Evolutionary conservation across 148 eudicot species (phyloP), one percentile per base, ranked within the genome.

Genomic region (Selenicereus undatus): DNA sequence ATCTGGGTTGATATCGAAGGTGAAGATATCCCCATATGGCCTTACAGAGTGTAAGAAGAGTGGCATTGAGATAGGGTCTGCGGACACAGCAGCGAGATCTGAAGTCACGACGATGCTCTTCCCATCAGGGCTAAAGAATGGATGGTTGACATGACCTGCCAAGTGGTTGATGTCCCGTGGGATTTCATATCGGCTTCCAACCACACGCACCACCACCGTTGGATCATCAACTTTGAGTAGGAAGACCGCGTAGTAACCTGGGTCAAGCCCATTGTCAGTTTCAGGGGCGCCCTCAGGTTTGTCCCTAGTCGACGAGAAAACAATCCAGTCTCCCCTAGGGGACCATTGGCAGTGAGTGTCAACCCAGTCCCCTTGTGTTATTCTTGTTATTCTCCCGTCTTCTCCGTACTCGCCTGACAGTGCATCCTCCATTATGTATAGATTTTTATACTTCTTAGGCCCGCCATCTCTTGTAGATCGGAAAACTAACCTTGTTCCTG

Each of bases 381-480:
- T 16, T 29, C 77, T 75, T 29, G 65, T 75, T 13, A 75, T 16
- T 18, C 22, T 14, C 7, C 77, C 65, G 2, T 27, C 71, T 62
- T 62, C 68, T 51, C 42, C 77, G 3, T 32, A 75, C 65, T 75
- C 65, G 6, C 42, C 60, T 52, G 22, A 1, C 3, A 8, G 42
- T 2, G 77, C 77, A 8, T 75, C 21, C 60, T 74, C 77, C 77
- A 75, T 51, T 27, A 75, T 75, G 65, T 75, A 75, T 2, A 75
- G 65, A 24, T 75, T 75, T n/a, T 75, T 75, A 65, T 51, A 58
- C 60, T 14, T 75, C 30, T 26, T 52, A 8, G 16, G 22, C 24
- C 35, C 56, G 26, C 65, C 58, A 20, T 75, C 77, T 75, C 77
- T 75, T 75, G 77, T 50, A 4, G 77, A 75, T 75, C 77, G 64